Evolutionary conservation across 2,329 filamentous ascomycete species (phyloP), one percentile per base, ranked within the genome.

Genomic region (Colletotrichum eremochloae): DNA sequence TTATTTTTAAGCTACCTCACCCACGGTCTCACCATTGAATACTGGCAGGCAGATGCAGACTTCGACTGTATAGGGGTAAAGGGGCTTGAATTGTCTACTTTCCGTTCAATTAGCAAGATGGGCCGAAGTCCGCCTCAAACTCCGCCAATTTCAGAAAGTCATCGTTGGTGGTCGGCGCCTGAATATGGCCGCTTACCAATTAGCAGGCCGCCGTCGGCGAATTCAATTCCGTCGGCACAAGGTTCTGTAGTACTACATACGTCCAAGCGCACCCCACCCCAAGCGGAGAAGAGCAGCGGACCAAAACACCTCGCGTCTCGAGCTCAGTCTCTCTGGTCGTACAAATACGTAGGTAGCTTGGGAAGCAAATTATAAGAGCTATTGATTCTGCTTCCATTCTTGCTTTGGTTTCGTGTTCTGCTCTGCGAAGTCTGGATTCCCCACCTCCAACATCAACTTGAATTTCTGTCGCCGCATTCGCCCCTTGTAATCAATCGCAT

Each of bases 241-340:
- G 12, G n/a, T 42, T 18, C 55, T 12, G 9, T 38, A 12, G 33
- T 56, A 5, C 33, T 24, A 5, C 8, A 46, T 42, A 15, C 18
- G 20, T 56, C 18, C 18, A 56, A 12, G 9, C 36, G 42, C n/a
- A 31, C 52, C 20, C 52, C 31, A 46, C 42, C 29, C n/a, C 36
- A n/a, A 55, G 46, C 62, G 63, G 55, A 70, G 55, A 44, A 70
- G 31, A 61, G 55, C 48, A 40, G n/a, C 20, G 33, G 55, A 44
- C 50, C 62, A 31, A 56, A 53, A 70, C 67, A 46, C 29, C 63
- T 60, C 29, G 63, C 55, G 67, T 70, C 63, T 67, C 62, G 67
- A 70, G 38, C 67, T 31, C 20, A n/a, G 24, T 18, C 9, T 20
- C 7, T 24, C 12, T 29, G 20, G 36, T n/a, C 18, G 50, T n/a